A percentile compares a stretch with the other conserved stretches of the same genome.
These are phyloP conservation scores for Naganishia cerealis DNA, from an alignment of 1,284 basidiomycete genomes.

Conservation along the genomic window DNA sequence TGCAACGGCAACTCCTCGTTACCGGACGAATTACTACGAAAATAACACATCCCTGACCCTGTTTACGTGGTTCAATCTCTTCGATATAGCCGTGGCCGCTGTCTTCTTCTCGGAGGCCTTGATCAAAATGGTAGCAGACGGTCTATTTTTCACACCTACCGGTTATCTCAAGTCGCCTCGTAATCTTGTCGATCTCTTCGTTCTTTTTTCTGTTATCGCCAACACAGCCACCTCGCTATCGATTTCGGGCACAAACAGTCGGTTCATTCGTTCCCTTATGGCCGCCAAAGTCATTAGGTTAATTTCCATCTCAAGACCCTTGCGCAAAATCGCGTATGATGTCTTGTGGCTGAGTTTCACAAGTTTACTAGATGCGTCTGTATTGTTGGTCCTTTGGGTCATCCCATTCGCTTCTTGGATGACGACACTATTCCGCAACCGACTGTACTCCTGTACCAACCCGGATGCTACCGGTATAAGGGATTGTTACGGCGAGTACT, in stretches of 20 bases:
- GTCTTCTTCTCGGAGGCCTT: slow-evolving; percentile 80
- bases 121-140: slow-evolving; percentile 87
- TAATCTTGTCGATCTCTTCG: slow-evolving; percentile 87
- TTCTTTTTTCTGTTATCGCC: slow-evolving; percentile 76
- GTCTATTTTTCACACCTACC: slow-evolving; percentile 88
- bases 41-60: slow-evolving; percentile 61
- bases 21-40: slow-evolving; percentile 73
- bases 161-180: slow-evolving; percentile 88
- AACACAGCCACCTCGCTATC: slow-evolving; percentile 78
- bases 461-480: slow-evolving; percentile 59
- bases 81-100: slow-evolving; percentile 66
- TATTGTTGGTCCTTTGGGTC: slow-evolving; percentile 92
- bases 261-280: slow-evolving; percentile 81
- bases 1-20: slow-evolving; percentile 79
- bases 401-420: slow-evolving; percentile 98
- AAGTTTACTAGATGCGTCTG: slow-evolving; percentile 83
- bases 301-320: slow-evolving; percentile 81
- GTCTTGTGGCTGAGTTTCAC: slow-evolving; percentile 82
- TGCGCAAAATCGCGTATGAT: slow-evolving; percentile 88
- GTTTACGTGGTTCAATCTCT: slow-evolving; percentile 83
- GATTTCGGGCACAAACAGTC: slow-evolving; percentile 75
- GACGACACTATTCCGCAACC: slow-evolving; percentile 85
- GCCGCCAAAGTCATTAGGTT: slow-evolving; percentile 84
- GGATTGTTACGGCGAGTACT: slow-evolving; percentile 76
- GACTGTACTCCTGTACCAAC: slow-evolving; percentile 86